Evolutionary conservation across 2,329 filamentous ascomycete species (phyloP), one percentile per base, ranked within the genome.

Genomic region (Emergomyces africanus): DNA sequence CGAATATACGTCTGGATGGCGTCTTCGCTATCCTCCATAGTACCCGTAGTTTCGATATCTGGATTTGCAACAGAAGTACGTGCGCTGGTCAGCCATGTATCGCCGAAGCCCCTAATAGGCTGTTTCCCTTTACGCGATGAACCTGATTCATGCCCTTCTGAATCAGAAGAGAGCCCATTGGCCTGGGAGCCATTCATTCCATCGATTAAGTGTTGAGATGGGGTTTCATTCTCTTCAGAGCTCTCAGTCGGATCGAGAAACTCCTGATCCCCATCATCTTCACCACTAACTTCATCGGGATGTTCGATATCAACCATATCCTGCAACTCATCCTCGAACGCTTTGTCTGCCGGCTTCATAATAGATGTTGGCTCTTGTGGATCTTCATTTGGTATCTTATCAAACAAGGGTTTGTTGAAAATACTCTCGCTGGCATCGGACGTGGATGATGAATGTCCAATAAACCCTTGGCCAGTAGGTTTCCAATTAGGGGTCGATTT

Each of bases 1-100:
- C 81, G 78, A 46, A 83, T 70, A 66, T 86, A 87, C 18, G 81
- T 78, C 46, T 66, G 61, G 28, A 64, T 42, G 12, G 58, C 56
- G 54, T 61, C 48, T 54, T 61, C 48, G 54, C 39, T 48, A 18
- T 37, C 37, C 30, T 58, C 49, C 25, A 56, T 50, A 46, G 20
- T 37, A 18, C 55, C 49, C 25, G 56, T 50, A 46, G 20, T 28
- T 55, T 5, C 28, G n/a, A 14, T 25, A 4, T 53, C 50, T 4
- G n/a, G 35, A 25, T n/a, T 15, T 1, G 12, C 23, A 10, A 8
- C 15, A n/a, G 53, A 37, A 15, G 6, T 25, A 5, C 15, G 37
- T 9, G 25, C 18, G 37, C 39, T 12, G n/a, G 37, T 30, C 14
- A 20, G 8, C 20, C 44, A 30, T 15, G 33, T 46, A 33, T 39